Evolutionary conservation across 306 rosid genomes (phyloP).

Genomic region (Castanospermum australe): DNA sequence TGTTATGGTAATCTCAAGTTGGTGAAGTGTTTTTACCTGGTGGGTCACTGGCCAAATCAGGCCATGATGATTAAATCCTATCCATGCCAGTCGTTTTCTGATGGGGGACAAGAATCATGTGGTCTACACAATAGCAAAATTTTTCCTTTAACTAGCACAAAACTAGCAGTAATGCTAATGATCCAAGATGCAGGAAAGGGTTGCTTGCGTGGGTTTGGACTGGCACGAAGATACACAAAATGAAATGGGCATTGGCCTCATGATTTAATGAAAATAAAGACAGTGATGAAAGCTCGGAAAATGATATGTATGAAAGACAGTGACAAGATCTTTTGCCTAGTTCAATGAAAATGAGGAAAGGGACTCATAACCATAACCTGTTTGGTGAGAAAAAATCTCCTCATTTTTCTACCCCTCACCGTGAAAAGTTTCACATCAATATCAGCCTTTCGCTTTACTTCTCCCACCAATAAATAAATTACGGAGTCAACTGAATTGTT

Average conservation of each 20-base stretch:
- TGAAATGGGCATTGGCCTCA: constrained; percentile 20
- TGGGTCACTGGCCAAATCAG: constrained; percentile 7
- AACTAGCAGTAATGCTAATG: too few species aligned
- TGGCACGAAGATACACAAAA: constrained; percentile 11
- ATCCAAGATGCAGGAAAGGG: not conserved
- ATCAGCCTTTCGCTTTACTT: constrained; percentile 31
- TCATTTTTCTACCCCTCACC: constrained; percentile 20
- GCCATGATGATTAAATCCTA: not conserved
- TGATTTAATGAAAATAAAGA: constrained; percentile 33
- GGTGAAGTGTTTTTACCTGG: not conserved
- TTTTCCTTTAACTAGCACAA: not conserved
- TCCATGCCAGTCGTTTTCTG: not conserved
- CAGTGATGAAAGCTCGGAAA: constrained; percentile 43
- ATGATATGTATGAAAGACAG: constrained; percentile 38
- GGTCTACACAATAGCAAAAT: constrained; percentile 6
- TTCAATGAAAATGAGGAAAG: constrained; percentile 23
- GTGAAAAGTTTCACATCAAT: constrained; percentile 69
- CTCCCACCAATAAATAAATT: constrained; percentile 13
- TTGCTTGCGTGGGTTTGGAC: not conserved
- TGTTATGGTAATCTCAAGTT: not conserved
- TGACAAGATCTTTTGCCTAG: constrained; percentile 45
- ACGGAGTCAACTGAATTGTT: constrained; percentile 26
- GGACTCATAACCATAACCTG: not conserved
- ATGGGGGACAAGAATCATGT: not conserved
- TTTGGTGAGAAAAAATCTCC: constrained; percentile 29